Evolutionary conservation across 202 grass and related monocot species (phyloP).

Genomic region (Elaeis oleifera): DNA sequence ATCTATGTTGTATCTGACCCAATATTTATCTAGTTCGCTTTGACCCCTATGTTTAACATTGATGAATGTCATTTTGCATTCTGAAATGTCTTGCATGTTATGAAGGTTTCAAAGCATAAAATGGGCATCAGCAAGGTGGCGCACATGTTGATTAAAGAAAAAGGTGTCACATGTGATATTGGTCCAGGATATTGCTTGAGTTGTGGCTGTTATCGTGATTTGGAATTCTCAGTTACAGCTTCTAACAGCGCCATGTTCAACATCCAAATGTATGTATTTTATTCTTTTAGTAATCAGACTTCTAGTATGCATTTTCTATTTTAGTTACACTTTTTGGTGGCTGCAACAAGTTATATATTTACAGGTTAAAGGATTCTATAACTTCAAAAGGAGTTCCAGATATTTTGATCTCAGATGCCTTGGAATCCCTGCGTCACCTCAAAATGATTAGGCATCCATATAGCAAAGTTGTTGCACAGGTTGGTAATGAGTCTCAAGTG

Average conservation of each 20-base stretch:
- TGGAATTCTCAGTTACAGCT: constrained; percentile 35
- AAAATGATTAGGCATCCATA: constrained; percentile 67
- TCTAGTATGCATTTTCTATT: constrained; percentile 1
- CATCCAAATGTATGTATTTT: constrained; percentile 36
- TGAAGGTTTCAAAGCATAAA: constrained; percentile 33
- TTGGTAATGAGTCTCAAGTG: constrained; percentile 14
- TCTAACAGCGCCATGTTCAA: constrained; percentile 38
- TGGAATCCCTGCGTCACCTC: constrained; percentile 48
- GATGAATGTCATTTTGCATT: constrained; percentile 2
- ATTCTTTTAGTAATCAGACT: not conserved
- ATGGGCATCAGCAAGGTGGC: constrained; percentile 43
- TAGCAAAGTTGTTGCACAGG: constrained; percentile 80
- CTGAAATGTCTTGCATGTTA: constrained; percentile 27
- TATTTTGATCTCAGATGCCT: constrained; percentile 28
- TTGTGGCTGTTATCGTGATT: constrained; percentile 47
- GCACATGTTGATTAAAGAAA: constrained; percentile 35
- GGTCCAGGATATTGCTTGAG: constrained; percentile 65
- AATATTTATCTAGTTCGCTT: too few species aligned
- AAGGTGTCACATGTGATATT: constrained; percentile 30
- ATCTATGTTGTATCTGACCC: too few species aligned
- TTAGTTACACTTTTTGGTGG: not conserved
- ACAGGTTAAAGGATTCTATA: constrained; percentile 55
- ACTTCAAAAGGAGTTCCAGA: constrained; percentile 19
- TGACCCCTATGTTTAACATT: not conserved
- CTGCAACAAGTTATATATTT: constrained; percentile 6